Evolutionary conservation across 176 grass and related monocot species (phyloP), one percentile per base, ranked within the genome.

Genomic region (Musa acuminata): DNA sequence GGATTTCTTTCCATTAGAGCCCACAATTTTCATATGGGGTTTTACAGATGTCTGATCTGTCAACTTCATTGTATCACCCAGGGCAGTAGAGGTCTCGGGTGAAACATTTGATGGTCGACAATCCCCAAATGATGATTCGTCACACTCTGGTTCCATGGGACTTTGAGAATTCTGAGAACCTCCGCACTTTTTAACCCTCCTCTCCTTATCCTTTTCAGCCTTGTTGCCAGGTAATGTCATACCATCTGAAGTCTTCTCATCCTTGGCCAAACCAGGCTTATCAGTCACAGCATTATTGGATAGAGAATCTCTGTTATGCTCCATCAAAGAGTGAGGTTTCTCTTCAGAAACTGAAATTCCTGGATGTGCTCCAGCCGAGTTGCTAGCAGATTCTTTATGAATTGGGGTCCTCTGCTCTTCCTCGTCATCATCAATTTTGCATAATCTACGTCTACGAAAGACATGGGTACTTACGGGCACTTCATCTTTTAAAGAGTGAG

Each of bases 391-490:
- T 67, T 84, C 81, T 86, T 89, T 87, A 78, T 87, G 86, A 79
- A 90, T 74, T 64, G 86, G 90, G 67, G 88, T 89, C 55, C 78
- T 77, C 26, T 85, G 83, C 70, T 90, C 90, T 89, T 91, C 87
- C 66, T 81, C 74, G 3, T 91, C 89, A 65, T 94, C 88, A 69
- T 91, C 86, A 85, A 87, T 51, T 13, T 74, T 73, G 71, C 86
- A 88, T 5, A 84, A 80, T 84, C 80, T 94, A 80, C 90, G 86
- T 81, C 78, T 89, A 75, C 77, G 49, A 27, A 14, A 49, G 22
- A 65, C 54, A 73, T 80, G 71, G 59, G 83, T 84, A 52, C 20
- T 70, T 24, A 59, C 60, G 78, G 84, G 77, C 16, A 17, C 22
- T 78, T 74, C 83, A 23, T 84, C 81, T 77, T 80, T 87, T 55